Conservation (phyloP, 805 yeast species). For the Ogataea methylovora region DNA sequence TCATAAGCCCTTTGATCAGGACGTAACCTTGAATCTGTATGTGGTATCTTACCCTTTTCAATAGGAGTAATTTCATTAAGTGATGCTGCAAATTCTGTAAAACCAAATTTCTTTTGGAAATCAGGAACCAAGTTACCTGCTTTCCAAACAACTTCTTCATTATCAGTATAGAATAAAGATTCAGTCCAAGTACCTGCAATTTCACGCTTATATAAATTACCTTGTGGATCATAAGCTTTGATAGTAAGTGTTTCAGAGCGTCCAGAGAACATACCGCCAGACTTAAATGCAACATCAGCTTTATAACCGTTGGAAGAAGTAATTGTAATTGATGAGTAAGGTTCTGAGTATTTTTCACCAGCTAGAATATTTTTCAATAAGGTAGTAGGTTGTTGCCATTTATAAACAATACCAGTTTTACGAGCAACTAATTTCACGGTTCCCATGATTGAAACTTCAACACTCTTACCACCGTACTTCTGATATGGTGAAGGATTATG, state of each 20-base stretch:
- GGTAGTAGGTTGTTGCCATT: constrained; percentile 80
- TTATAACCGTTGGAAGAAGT: constrained; percentile 60
- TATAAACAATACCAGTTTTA: constrained; percentile 52
- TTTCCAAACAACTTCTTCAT: constrained; percentile 53
- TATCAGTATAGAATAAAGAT: constrained; percentile 37
- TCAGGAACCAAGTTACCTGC: constrained; percentile 58
- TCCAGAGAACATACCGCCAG: constrained; percentile 79
- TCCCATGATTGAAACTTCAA: constrained; percentile 77
- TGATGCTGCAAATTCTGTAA: constrained; percentile 73
- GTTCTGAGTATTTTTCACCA: constrained; percentile 92
- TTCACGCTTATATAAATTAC: constrained; percentile 25
- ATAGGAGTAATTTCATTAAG: constrained; percentile 72
- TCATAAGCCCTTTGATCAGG: constrained; percentile 80
- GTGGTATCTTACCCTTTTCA: constrained; percentile 60
- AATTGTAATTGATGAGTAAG: constrained; percentile 60
- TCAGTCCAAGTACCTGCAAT: constrained; percentile 84
- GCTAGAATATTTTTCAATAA: constrained; percentile 82
- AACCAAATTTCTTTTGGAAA: constrained; percentile 67
- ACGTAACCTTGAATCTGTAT: constrained; percentile 83
- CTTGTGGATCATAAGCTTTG: constrained; percentile 30
- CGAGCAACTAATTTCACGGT: constrained; percentile 48
- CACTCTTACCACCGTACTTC: constrained; percentile 92
- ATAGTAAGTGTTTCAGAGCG: constrained; percentile 65
- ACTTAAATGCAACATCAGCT: constrained; percentile 68
- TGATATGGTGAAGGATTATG: constrained; percentile 70